A percentile compares a stretch with the other conserved stretches of the same genome.
Evolutionary conservation across 116 monocot genomes (phyloP).

Genomic region (Zostera marina): DNA sequence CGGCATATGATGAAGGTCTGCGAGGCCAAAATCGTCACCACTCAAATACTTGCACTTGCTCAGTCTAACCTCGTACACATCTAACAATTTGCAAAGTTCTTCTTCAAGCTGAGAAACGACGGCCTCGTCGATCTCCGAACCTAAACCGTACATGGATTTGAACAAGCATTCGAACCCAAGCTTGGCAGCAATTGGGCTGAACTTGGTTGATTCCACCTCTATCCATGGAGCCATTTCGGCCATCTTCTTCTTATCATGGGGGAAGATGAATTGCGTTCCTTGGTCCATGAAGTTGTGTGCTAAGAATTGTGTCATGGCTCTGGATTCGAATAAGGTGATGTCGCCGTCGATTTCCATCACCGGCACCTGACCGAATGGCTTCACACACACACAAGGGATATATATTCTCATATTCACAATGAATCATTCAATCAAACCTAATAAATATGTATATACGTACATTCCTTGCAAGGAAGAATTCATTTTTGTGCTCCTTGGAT

Average conservation of each 20-base stretch:
- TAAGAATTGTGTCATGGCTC: constrained; percentile 22
- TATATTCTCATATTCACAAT: too few relatives aligned
- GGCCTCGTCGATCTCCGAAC: constrained; percentile 4
- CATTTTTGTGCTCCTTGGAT: constrained; percentile 23
- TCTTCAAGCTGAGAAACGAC: constrained; percentile 8
- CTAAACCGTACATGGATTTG: constrained; percentile 11
- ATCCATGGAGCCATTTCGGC: constrained; percentile 20
- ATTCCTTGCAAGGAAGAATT: constrained; percentile 23
- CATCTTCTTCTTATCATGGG: constrained; percentile 4
- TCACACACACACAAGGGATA: neutral
- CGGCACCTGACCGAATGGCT: constrained; percentile 54
- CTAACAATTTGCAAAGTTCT: constrained; percentile 20
- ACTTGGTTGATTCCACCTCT: constrained; percentile 31
- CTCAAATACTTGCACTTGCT: constrained; percentile 18
- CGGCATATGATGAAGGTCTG: constrained; percentile 22
- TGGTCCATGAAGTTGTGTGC: constrained; percentile 6
- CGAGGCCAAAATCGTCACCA: constrained; percentile 29
- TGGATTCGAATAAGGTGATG: constrained; percentile 31
- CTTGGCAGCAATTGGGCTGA: constrained; percentile 11
- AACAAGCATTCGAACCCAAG: constrained; percentile 10
- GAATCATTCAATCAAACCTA: too few relatives aligned
- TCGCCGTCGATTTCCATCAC: constrained; percentile 38
- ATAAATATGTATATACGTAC: constrained; percentile 1
- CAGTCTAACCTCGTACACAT: constrained; percentile 29
- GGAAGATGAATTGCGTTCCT: constrained; percentile 11